Conservation (phyloP, 495 filamentous ascomycete species). For the Chlorociboria aeruginascens region DNA sequence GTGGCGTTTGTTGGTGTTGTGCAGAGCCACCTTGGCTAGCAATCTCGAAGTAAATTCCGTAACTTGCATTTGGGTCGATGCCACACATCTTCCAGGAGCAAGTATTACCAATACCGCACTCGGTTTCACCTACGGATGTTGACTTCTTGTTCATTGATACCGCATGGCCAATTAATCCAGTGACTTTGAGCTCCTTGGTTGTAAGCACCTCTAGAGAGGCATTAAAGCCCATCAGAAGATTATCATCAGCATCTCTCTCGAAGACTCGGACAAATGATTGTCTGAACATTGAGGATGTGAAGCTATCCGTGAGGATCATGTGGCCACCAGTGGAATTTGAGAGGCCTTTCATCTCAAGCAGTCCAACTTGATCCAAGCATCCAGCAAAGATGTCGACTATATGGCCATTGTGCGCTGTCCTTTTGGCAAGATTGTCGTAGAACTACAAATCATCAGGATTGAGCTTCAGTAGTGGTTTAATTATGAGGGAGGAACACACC, state of each 20-base stretch:
- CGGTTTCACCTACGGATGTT: conserved; percentile 90
- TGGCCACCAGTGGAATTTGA: conserved; percentile 94
- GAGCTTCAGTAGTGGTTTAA: background rate
- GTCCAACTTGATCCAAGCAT: conserved; percentile 94
- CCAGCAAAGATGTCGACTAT: conserved; percentile 97
- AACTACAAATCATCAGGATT: conserved; percentile 37
- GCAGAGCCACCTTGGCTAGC: conserved; percentile 85
- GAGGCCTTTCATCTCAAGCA: conserved; percentile 97
- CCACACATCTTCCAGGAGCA: conserved; percentile 99
- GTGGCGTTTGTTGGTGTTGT: conserved; percentile 72
- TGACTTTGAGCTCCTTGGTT: conserved; percentile 97
- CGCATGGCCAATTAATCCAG: conserved; percentile 93
- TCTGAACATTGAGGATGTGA: conserved; percentile 99
- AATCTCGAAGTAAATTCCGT: conserved; percentile 96
- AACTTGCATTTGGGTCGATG: conserved; percentile 86
- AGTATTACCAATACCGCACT: conserved; percentile 97
- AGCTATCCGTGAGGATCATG: conserved; percentile 97
- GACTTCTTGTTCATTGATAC: conserved; percentile 98
- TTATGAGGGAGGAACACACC: conserved; percentile 34
- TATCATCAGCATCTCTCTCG: conserved; percentile 90
- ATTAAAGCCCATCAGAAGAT: conserved; percentile 97
- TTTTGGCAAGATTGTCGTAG: conserved; percentile 93
- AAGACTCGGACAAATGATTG: conserved; percentile 97
- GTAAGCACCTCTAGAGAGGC: conserved; percentile 93
- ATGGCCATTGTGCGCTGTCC: conserved; percentile 92